phyloP scores from a whole-genome alignment of 768 basidiomycete species.

The Rhizopogon sp. region DNA sequence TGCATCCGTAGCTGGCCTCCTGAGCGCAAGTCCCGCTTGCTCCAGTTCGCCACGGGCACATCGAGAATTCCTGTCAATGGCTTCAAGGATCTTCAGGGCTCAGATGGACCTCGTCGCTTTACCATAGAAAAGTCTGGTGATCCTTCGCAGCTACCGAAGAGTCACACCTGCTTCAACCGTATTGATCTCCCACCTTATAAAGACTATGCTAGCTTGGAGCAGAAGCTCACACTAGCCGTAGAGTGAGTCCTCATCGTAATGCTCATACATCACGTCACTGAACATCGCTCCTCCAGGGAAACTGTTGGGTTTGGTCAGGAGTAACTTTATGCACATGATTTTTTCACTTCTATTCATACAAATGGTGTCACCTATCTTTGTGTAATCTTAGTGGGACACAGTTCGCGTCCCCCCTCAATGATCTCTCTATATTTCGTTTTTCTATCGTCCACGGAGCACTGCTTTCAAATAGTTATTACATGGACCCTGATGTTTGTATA shows the following conservation, averaged over 20 bases:
- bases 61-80: conserved; percentile 98
- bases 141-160: conserved; percentile 93
- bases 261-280: conserved; percentile 6
- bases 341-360: conserved; percentile 3
- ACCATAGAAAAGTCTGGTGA: conserved; percentile 99
- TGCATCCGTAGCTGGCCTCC: conserved; percentile 97
- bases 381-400: conserved; percentile 25
- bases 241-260: conserved; percentile 55
- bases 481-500: not conserved
- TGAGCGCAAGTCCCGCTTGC: conserved; percentile 91
- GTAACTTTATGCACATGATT: conserved; percentile 32
- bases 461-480: not conserved
- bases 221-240: conserved; percentile 91
- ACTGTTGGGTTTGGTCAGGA: conserved; percentile 94
- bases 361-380: conserved; percentile 18
- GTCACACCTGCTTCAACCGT: conserved; percentile 93
- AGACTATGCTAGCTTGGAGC: conserved; percentile 89
- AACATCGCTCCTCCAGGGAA: conserved; percentile 47
- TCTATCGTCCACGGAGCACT: not conserved
- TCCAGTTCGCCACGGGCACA: conserved; percentile 97
- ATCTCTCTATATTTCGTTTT: not conserved
- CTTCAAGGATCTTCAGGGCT: conserved; percentile 97
- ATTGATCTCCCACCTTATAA: conserved; percentile 98
- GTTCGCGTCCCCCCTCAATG: not conserved
- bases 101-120: conserved; percentile 93